Conservation (phyloP, 495 filamentous ascomycete genomes). For the Chaetomidium leptoderma region DNA sequence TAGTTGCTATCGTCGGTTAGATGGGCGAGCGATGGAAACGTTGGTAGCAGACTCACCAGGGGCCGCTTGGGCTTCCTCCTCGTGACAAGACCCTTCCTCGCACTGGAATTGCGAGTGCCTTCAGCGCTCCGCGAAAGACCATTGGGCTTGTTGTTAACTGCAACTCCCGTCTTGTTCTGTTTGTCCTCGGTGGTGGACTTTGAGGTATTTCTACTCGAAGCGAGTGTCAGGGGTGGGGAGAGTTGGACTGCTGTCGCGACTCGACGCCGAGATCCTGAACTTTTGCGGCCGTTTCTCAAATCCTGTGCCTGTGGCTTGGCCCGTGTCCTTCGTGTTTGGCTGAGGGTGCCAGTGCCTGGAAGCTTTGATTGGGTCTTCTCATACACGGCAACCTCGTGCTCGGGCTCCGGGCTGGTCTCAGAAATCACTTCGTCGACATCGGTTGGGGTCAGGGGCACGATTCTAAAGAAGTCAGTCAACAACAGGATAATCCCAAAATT, state of each 20-base stretch:
- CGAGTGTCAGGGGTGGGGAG: neutral
- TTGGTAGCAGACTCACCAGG: slow-evolving; percentile 13
- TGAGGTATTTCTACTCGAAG: neutral
- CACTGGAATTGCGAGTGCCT: neutral
- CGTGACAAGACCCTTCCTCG: slow-evolving; percentile 1
- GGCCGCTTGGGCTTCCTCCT: slow-evolving; percentile 25
- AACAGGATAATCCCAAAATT: no score
- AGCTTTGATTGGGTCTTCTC: neutral
- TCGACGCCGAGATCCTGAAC: neutral
- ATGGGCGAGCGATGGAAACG: neutral
- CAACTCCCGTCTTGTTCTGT: neutral
- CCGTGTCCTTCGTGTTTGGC: neutral
- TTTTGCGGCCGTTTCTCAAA: neutral
- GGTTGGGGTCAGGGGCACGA: neutral
- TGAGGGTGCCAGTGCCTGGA: neutral
- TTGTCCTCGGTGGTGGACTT: neutral
- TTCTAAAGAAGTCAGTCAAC: neutral
- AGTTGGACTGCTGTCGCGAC: neutral
- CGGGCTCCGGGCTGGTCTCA: neutral
- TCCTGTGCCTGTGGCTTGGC: neutral
- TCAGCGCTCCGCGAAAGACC: neutral
- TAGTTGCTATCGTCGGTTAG: slow-evolving; percentile 21
- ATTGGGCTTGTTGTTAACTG: neutral
- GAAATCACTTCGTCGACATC: neutral
- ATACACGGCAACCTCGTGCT: neutral